Base-by-base conservation (phyloP, 495 filamentous ascomycete genomes). In the Aspergillus saccharolyticus region DNA sequence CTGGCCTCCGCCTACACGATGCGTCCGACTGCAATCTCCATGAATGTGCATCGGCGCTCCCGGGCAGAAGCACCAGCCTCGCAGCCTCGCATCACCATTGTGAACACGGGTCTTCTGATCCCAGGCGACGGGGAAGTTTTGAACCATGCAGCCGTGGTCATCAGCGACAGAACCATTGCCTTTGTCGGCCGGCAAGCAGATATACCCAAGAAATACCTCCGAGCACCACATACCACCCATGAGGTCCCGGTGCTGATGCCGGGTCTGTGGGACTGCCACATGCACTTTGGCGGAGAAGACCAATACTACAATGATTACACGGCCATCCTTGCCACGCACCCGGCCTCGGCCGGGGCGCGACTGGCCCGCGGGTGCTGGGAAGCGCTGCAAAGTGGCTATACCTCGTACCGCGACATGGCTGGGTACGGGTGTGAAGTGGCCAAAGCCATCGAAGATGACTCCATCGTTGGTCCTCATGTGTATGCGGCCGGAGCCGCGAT, bases 361-460 rank as follows among this genome's bases (percentile, higher is more conserved):
- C 46, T 49, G 14, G 46, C 46, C 19, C 20, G 46, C 10, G 46
- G 46, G 3, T 49, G 46, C 46, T 49, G 46, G 46, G 46, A 49
- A 24, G 46, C 19, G 7, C 20, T 49, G 46, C 46, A 49, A 12
- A 24, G 19, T 16, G 46, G 46, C 14, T 25, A 25, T 49, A 49
- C 46, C 46, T 49, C 46, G 19, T 49, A 49, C 46, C 46, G 46
- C 46, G 46, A 49, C n/a, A 15, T 49, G 20, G 46, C 46, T 0
- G 46, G 46, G 2, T 49, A 21, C 8, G 46, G 46, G 20, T 49
- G 46, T 15, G 46, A 49, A 21, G 20, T 49, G 5, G 20, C 46
- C 46, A 22, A 24, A 25, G 20, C 46, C 8, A 49, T 49, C 20
- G 20, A 49, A 6, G 46, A 49, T 24, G 46, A 24, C 14, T 24